Evolutionary conservation across 2,329 filamentous ascomycete genomes (phyloP).

Genomic region (Scedosporium boydii): DNA sequence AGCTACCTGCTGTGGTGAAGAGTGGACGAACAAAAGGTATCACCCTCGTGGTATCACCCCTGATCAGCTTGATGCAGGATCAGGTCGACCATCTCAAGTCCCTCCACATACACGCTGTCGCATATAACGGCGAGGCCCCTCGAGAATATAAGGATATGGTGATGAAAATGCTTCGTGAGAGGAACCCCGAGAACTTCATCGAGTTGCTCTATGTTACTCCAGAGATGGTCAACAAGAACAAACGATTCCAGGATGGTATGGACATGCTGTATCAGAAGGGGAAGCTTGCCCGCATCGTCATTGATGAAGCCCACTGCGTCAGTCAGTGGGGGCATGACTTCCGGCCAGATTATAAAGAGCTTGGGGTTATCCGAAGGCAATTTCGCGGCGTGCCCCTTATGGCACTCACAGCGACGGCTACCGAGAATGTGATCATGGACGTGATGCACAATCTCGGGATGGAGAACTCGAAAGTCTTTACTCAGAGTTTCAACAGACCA

Average conservation of each 20-base stretch:
- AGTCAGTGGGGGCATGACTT: slow-evolving; percentile 99
- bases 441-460: slow-evolving; percentile 89
- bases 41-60: slow-evolving; percentile 87
- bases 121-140: slow-evolving; percentile 71
- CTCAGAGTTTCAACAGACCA: slow-evolving; percentile 93
- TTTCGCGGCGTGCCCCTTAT: slow-evolving; percentile 82
- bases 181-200: slow-evolving; percentile 63
- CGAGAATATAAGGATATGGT: slow-evolving; percentile 55
- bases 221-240: slow-evolving; percentile 87
- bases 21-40: slow-evolving; percentile 76
- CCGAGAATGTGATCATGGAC: slow-evolving; percentile 83
- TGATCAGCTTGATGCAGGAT: slow-evolving; percentile 95
- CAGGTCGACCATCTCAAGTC: slow-evolving; percentile 76
- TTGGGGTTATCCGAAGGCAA: slow-evolving; percentile 63
- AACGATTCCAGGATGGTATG: slow-evolving; percentile 56
- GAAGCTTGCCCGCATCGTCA: slow-evolving; percentile 81
- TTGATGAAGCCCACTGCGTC: slow-evolving; percentile 98
- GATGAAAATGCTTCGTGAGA: slow-evolving; percentile 51
- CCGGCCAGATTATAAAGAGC: slow-evolving; percentile 83
- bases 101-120: slow-evolving; percentile 66
- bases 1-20: slow-evolving; percentile 76
- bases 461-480: slow-evolving; percentile 65
- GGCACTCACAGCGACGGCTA: slow-evolving; percentile 92
- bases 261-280: slow-evolving; percentile 56
- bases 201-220: slow-evolving; percentile 92